These are phyloP conservation scores for Fusarium longipes DNA, from an alignment of 2,329 filamentous ascomycete species.

Conservation along the genomic window DNA sequence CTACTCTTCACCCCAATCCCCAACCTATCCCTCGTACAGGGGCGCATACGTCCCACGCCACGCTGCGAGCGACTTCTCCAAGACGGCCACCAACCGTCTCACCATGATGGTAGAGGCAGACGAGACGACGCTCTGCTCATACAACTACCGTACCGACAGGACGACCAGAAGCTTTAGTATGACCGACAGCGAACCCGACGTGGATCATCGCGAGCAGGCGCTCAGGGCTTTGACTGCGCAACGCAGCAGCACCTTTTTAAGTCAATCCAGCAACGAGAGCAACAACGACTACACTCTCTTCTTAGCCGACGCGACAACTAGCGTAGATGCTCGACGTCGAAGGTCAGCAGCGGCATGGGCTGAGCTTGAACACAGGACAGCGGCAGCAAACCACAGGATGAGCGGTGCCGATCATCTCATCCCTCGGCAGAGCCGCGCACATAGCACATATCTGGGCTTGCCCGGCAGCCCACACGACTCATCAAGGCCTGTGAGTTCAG, in stretches of 20 bases:
- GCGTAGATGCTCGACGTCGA: constrained; percentile 7
- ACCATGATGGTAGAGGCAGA: constrained; percentile 36
- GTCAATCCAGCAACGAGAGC: constrained; percentile 10
- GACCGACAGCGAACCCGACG: constrained; percentile 24
- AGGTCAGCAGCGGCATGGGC: constrained; percentile 36
- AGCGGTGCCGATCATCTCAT: constrained; percentile 23
- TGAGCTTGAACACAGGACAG: constrained; percentile 29
- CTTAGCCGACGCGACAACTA: constrained; percentile 33
- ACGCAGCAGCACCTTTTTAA: constrained; percentile 18
- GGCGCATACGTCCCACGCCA: constrained; percentile 47
- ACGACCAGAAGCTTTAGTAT: constrained; percentile 8
- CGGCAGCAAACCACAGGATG: constrained; percentile 6
- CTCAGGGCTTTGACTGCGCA: constrained; percentile 29
- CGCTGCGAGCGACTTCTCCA: constrained; percentile 48
- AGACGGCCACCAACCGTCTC: constrained; percentile 35
- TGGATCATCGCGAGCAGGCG: constrained; percentile 32
- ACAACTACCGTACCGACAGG: constrained; percentile 12
- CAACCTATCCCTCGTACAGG: constrained; percentile 16
- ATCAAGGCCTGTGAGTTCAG: constrained; percentile 25
- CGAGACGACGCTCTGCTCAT: constrained; percentile 42
- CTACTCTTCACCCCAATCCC: constrained; percentile 4
- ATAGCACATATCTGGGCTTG: constrained; percentile 30
- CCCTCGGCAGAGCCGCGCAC: constrained; percentile 12
- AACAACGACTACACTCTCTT: constrained; percentile 43
- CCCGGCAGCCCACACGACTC: constrained; percentile 14